These are phyloP conservation scores for Kalmanozyma brasiliensis DNA, from an alignment of 1,284 basidiomycete genomes.

Conservation along the genomic window DNA sequence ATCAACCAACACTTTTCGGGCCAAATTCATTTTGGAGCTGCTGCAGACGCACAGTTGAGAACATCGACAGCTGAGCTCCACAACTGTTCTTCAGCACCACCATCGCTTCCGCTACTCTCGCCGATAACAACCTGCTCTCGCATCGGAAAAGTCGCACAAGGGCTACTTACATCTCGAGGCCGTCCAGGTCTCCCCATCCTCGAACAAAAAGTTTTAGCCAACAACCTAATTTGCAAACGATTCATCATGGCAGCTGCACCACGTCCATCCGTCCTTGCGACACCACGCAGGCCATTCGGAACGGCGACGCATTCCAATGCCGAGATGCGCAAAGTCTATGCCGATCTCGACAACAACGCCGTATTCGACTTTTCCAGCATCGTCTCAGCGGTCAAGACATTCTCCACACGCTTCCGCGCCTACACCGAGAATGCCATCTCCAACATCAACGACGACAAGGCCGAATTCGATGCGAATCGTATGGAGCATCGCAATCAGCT, in stretches of 20 bases:
- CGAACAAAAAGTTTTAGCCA: too few species aligned
- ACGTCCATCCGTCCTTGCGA: conserved; percentile 39
- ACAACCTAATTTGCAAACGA: too few species aligned
- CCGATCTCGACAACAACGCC: conserved; percentile 47
- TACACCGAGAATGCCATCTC: conserved; percentile 57
- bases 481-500: conserved; percentile 50
- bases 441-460: conserved; percentile 53
- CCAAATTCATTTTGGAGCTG: too few species aligned
- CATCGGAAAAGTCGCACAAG: too few species aligned
- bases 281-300: conserved; percentile 39
- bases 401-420: conserved; percentile 48
- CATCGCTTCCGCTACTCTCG: conserved; percentile 1
- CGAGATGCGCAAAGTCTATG: conserved; percentile 48
- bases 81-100: conserved; percentile 14
- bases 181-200: too few species aligned
- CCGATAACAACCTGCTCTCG: neutral
- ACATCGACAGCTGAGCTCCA: neutral
- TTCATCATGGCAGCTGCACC: conserved; percentile 28
- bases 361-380: conserved; percentile 58
- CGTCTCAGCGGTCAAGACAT: conserved; percentile 44
- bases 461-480: conserved; percentile 49
- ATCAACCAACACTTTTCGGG: conserved; percentile 26
- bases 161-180: too few species aligned
- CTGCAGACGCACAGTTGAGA: neutral
- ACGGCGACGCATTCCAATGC: conserved; percentile 36